Percentiles rank a stretch among this genome's conserved stretches.
These are phyloP conservation scores for Plasmodium berghei DNA, from an alignment of 169 alveolate species.

Conservation along the genomic window DNA sequence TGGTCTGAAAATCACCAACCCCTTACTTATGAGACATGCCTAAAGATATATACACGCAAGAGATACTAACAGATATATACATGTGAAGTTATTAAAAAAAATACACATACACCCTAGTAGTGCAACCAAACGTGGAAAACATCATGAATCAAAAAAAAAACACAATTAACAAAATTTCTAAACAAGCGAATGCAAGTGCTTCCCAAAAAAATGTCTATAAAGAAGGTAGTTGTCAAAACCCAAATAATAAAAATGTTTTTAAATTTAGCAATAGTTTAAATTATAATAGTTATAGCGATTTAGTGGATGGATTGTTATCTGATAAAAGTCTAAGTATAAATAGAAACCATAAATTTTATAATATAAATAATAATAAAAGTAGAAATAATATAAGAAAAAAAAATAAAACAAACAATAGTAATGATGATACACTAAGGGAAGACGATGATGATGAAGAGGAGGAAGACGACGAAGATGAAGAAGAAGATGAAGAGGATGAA, in stretches of 20 bases:
- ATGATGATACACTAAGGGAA: not conserved
- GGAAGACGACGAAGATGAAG: not conserved
- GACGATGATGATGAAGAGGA: not conserved
- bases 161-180: constrained; percentile 15
- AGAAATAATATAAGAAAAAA: not conserved
- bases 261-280: constrained; percentile 43
- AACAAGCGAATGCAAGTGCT: constrained; percentile 6
- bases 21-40: too few species aligned
- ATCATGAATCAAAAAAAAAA: constrained; percentile 51
- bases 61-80: not conserved
- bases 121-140: too few species aligned
- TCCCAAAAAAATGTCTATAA: constrained; percentile 21
- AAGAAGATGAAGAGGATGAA: not conserved
- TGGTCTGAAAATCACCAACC: too few species aligned
- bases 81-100: not conserved
- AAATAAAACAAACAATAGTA: not conserved
- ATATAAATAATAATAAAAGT: constrained; percentile 6
- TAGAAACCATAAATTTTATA: constrained; percentile 7
- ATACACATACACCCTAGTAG: too few species aligned
- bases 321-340: constrained; percentile 32
- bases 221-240: constrained; percentile 13
- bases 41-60: too few species aligned
- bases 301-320: constrained; percentile 7
- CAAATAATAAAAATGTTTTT: constrained; percentile 38
- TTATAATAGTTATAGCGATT: constrained; percentile 21